phyloP scores from a whole-genome alignment of 768 basidiomycete species.

The Rhodotorula graminis region DNA sequence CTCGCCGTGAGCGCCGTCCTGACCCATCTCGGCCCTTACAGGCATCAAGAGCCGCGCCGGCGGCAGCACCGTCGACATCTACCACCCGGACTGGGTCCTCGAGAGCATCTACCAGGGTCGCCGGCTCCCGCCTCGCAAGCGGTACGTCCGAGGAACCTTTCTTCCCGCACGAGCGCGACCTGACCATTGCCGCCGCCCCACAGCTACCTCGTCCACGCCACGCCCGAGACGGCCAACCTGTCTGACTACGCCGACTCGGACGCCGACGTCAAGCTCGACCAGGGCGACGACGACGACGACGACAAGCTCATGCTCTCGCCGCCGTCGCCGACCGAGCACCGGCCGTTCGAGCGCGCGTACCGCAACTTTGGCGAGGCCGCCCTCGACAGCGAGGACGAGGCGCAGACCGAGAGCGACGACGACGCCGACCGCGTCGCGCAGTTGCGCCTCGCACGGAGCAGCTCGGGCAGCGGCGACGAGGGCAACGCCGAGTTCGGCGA shows the following conservation, averaged over 20 bases:
- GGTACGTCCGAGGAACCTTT: too few species aligned
- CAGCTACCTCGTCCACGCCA: constrained; percentile 15
- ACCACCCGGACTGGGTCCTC: constrained; percentile 19
- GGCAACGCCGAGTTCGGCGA: not conserved
- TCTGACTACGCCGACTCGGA: not conserved
- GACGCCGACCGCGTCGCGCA: not conserved
- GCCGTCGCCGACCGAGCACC: not conserved
- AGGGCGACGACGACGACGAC: not conserved
- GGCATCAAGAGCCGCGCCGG: constrained; percentile 17
- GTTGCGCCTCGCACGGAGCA: not conserved
- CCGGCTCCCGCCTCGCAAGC: constrained; percentile 19
- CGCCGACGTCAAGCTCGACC: not conserved
- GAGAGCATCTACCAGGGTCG: constrained; percentile 22
- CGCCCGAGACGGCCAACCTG: not conserved
- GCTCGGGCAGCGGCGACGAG: not conserved
- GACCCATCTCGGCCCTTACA: not conserved
- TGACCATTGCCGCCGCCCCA: not conserved
- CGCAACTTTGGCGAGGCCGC: constrained; percentile 2
- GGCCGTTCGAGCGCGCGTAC: not conserved
- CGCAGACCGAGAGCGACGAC: not conserved
- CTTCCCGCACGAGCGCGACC: not conserved
- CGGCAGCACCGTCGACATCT: constrained; percentile 13
- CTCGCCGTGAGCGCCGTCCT: not conserved
- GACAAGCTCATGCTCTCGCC: too few species aligned
- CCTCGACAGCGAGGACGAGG: constrained; percentile 2